These are phyloP conservation scores for Fusarium pseudocircinatum DNA, from an alignment of 2,329 filamentous ascomycete genomes.

Conservation along the genomic window DNA sequence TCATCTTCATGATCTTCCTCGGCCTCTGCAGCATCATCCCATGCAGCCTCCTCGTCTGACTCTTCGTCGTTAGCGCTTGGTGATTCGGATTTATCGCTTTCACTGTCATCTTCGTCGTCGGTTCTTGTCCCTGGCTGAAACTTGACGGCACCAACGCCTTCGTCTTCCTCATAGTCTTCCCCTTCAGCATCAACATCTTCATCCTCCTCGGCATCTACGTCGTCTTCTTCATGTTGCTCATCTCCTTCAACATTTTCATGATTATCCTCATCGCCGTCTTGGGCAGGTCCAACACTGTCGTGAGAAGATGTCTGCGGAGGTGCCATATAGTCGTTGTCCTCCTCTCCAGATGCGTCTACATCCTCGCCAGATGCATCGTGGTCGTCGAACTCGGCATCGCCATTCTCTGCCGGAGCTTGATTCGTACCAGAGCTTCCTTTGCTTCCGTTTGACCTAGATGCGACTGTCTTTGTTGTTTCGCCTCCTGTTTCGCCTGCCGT, in stretches of 20 bases:
- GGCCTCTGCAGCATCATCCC: conserved; percentile 67
- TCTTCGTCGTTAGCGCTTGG: conserved; percentile 63
- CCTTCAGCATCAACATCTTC: conserved; percentile 47
- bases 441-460: conserved; percentile 20
- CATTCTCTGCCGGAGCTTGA: conserved; percentile 39
- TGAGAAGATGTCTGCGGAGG: conserved; percentile 40
- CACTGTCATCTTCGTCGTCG: conserved; percentile 61
- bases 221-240: conserved; percentile 48
- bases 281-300: conserved; percentile 44
- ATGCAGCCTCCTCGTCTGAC: conserved; percentile 54
- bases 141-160: conserved; percentile 67
- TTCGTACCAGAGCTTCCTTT: not conserved
- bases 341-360: conserved; percentile 55
- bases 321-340: conserved; percentile 49
- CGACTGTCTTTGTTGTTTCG: conserved; percentile 34
- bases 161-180: conserved; percentile 56
- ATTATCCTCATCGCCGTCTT: conserved; percentile 43
- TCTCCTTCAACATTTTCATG: conserved; percentile 40
- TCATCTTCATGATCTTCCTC: conserved; percentile 65
- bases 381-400: conserved; percentile 51
- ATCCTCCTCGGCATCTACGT: conserved; percentile 49
- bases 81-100: conserved; percentile 57
- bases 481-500: conserved; percentile 48
- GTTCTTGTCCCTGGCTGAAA: conserved; percentile 59
- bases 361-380: conserved; percentile 55